These are phyloP conservation scores for Fraxinus paxiana DNA, from an alignment of 305 asterid genomes.

Conservation along the genomic window DNA sequence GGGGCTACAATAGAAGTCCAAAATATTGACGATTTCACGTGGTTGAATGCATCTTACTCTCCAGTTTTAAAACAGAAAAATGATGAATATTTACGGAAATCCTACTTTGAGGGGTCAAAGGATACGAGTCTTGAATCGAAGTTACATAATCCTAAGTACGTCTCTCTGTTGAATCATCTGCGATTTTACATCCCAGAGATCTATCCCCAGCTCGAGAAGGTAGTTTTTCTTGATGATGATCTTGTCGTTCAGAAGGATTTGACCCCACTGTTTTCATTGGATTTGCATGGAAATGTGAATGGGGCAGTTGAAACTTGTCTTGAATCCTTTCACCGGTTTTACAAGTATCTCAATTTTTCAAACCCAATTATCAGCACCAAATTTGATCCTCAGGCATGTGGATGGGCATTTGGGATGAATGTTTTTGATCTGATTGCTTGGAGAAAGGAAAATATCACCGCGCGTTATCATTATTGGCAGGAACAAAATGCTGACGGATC, in stretches of 20 bases:
- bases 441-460: conserved; percentile 45
- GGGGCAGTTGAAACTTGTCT: conserved; percentile 63
- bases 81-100: conserved; percentile 23
- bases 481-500: conserved; percentile 36
- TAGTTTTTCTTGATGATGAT: conserved; percentile 52
- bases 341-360: conserved; percentile 50
- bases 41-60: conserved; percentile 47
- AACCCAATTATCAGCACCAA: conserved; percentile 44
- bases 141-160: conserved; percentile 36
- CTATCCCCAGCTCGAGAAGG: conserved; percentile 47
- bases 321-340: conserved; percentile 48
- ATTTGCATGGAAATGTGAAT: conserved; percentile 51
- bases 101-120: conserved; percentile 22
- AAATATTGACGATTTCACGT: conserved; percentile 38
- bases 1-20: conserved; percentile 46
- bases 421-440: conserved; percentile 51
- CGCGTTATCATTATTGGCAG: conserved; percentile 44
- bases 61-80: conserved; percentile 39
- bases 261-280: conserved; percentile 45
- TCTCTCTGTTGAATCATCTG: conserved; percentile 45
- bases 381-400: conserved; percentile 56
- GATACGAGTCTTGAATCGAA: conserved; percentile 27
- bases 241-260: conserved; percentile 54
- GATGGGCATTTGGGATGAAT: conserved; percentile 61
- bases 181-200: conserved; percentile 52